A percentile compares a stretch with the other conserved stretches of the same genome.
These are phyloP conservation scores for Coemansia sp. DNA, from an alignment of 192 early-diverging fungal species.

Conservation along the genomic window DNA sequence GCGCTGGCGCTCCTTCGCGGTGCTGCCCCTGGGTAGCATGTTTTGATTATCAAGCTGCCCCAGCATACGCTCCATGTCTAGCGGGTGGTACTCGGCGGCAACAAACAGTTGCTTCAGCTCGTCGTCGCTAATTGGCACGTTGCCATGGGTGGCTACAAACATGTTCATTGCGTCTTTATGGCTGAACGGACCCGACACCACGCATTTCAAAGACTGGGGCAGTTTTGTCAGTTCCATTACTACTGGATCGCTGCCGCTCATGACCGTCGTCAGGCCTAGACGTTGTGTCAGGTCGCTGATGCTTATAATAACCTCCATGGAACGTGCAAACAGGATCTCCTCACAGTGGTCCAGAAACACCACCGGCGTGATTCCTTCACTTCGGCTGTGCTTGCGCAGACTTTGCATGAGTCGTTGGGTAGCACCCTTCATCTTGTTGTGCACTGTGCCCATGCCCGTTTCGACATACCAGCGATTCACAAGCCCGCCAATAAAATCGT, in stretches of 20 bases:
- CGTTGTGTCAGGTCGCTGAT: constrained; percentile 1
- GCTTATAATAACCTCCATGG: constrained; percentile 8
- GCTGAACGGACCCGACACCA: constrained; percentile 5
- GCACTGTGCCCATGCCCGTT: constrained; percentile 14
- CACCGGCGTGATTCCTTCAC: constrained; percentile 7
- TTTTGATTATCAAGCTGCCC: background rate
- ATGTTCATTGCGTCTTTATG: constrained; percentile 17
- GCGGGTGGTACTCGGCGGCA: constrained; percentile 17
- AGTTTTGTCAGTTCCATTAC: background rate
- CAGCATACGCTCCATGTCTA: constrained; percentile 16
- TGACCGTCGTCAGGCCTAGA: constrained; percentile 7
- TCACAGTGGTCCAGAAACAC: constrained; percentile 29
- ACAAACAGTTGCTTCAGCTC: constrained; percentile 10
- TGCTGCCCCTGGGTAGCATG: background rate
- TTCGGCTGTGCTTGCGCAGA: constrained; percentile 6
- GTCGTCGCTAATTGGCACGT: constrained; percentile 6
- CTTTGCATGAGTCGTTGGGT: constrained; percentile 8
- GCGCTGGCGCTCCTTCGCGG: background rate
- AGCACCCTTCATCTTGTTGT: constrained; percentile 4
- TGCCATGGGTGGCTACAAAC: constrained; percentile 5
- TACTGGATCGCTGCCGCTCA: constrained; percentile 2
- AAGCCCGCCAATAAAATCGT: constrained; percentile 4
- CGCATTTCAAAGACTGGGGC: constrained; percentile 9
- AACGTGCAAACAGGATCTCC: background rate
- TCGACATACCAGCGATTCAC: constrained; percentile 16